Evolutionary conservation across 306 rosid genomes (phyloP), one percentile per base, ranked within the genome.

Genomic region (Herpetospermum pedunculosum): DNA sequence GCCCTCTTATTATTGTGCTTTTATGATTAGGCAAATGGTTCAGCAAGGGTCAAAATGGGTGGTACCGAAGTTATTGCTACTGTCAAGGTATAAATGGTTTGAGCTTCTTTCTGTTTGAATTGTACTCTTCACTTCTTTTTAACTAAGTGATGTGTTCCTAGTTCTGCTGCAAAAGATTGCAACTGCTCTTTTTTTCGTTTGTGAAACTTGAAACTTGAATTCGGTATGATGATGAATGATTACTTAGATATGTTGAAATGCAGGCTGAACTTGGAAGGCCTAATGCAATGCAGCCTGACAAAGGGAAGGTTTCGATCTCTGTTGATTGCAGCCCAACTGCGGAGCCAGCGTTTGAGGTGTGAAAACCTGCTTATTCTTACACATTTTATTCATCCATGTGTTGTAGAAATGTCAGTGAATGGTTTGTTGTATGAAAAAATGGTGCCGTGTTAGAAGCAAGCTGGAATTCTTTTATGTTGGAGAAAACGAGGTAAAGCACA

Each of bases 211-310:
- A 16, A 41, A 52, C 72, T 79, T 60, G 40, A 53, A 38, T 77
- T 38, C 30, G 59, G 75, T 74, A 76, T 21, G 35, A 77, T 71
- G 76, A 48, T 70, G 46, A 13, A 48, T 70, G 46, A 13, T 59
- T 77, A 40, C 18, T 67, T 50, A 4, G 26, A 15, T 29, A 0
- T 63, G 38, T 55, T 40, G 75, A 76, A 84, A 58, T 83, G 81
- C 86, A 91, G 98, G 98, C 92, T 73, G 97, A 91, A 85, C 93
- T 93, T 79, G 97, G 98, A 81, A 91, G 77, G 82, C 98, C 97
- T 2, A 85, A 79, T 80, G 41, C 74, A 3, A 13, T 79, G 78
- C 96, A 87, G 54, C 90, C 97, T 34, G 81, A 86, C 81, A 89
- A 86, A 83, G 97, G 97, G 75, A 91, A 84, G 80, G 92, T 91